Percentiles rank a stretch among this genome's conserved stretches.
phyloP scores from a whole-genome alignment of 306 rosid species.

The Pueraria montana region DNA sequence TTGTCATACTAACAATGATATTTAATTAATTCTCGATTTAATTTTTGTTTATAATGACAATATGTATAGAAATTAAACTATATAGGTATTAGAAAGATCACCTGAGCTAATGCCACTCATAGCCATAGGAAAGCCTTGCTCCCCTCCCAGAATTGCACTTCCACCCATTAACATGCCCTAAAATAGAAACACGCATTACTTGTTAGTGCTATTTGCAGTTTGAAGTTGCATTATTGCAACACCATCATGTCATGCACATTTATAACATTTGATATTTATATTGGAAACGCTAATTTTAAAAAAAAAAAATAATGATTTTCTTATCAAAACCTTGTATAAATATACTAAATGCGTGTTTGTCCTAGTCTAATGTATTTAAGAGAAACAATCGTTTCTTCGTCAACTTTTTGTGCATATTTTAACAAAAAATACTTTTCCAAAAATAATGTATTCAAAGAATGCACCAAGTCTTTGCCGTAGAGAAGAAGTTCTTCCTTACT shows the following conservation, averaged over 20 bases:
- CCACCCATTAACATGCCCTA: conserved; percentile 75
- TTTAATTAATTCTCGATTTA: too few relatives aligned
- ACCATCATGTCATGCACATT: conserved; percentile 4
- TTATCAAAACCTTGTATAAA: not conserved
- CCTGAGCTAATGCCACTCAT: conserved; percentile 78
- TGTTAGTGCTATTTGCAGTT: not conserved
- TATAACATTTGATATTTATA: conserved; percentile 20
- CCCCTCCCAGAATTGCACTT: conserved; percentile 73
- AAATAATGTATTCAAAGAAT: not conserved
- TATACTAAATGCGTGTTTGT: not conserved
- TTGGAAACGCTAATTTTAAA: not conserved
- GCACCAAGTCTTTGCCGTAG: conserved; percentile 10
- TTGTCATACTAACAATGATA: too few relatives aligned
- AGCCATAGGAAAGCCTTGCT: conserved; percentile 74
- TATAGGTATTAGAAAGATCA: conserved; percentile 15
- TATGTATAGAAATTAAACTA: too few relatives aligned
- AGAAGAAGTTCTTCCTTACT: conserved; percentile 54
- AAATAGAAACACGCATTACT: conserved; percentile 35
- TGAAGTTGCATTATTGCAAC: conserved; percentile 6
- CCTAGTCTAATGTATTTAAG: not conserved
- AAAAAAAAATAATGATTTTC: not conserved
- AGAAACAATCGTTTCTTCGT: not conserved
- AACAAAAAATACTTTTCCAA: not conserved
- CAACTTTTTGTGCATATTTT: not conserved
- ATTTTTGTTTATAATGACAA: too few relatives aligned